Conservation (phyloP, 106 monocot species). For the Dendrobium huoshanense region DNA sequence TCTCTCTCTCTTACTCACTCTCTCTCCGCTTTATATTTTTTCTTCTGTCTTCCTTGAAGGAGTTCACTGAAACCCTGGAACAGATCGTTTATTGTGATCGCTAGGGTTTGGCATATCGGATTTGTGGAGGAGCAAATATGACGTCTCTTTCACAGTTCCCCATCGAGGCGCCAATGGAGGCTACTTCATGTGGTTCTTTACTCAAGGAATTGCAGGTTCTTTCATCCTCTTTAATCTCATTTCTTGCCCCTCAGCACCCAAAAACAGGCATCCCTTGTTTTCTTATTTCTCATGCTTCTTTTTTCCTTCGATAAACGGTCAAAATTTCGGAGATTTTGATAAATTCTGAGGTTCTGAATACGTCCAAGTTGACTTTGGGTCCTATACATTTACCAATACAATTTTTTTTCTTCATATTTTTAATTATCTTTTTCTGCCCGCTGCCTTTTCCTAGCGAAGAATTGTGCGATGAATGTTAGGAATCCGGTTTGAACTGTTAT, state of each 20-base stretch:
- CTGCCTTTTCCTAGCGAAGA: not conserved
- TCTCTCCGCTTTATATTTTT: not conserved
- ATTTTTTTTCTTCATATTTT: not conserved
- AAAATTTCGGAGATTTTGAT: not conserved
- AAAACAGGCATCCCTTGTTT: not conserved
- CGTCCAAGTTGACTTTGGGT: not conserved
- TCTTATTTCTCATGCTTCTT: not conserved
- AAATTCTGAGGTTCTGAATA: not conserved
- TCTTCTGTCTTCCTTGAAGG: not conserved
- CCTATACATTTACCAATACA: no score
- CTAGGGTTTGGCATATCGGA: conserved; percentile 8
- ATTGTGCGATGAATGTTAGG: not conserved
- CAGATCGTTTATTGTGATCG: not conserved
- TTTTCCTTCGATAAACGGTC: not conserved
- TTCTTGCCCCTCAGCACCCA: not conserved
- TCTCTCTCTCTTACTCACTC: not conserved
- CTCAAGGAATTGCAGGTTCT: conserved; percentile 71
- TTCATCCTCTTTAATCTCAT: not conserved
- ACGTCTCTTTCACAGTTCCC: conserved; percentile 23
- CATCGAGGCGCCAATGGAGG: conserved; percentile 8
- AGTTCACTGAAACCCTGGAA: not conserved
- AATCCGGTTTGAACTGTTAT: not conserved
- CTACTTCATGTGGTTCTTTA: conserved; percentile 54
- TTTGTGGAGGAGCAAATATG: not conserved
- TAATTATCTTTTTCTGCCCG: not conserved